Evolutionary conservation across 2,329 filamentous ascomycete species (phyloP).

Genomic region (Penicillium hordei): DNA sequence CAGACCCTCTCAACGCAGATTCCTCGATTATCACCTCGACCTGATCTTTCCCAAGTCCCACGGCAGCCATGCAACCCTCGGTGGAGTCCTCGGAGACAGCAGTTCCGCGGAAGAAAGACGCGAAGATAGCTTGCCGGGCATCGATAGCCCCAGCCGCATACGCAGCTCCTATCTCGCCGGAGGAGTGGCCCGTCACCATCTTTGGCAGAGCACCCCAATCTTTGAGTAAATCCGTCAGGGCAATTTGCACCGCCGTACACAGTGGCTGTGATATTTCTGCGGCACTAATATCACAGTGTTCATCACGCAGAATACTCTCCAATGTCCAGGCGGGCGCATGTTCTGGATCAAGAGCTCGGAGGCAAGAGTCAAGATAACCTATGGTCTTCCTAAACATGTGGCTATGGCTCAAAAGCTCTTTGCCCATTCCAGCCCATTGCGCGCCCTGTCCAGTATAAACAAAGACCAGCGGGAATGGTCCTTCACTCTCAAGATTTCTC

Average conservation of each 20-base stretch:
- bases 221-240: slow-evolving; percentile 2
- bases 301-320: background rate
- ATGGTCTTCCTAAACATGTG: background rate
- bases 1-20: slow-evolving; percentile 3
- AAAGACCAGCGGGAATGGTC: background rate
- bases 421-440: slow-evolving; percentile 19
- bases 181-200: slow-evolving; percentile 8
- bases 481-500: background rate
- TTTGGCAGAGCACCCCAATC: background rate
- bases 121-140: slow-evolving; percentile 4
- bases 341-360: background rate
- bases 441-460: slow-evolving; percentile 33
- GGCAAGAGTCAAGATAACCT: background rate
- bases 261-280: slow-evolving; percentile 6
- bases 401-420: background rate
- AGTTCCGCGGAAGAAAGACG: background rate
- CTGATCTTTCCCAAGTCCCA: slow-evolving; percentile 12
- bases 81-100: background rate
- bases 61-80: slow-evolving; percentile 23
- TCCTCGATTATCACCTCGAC: slow-evolving; percentile 8
- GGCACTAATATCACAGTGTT: background rate
- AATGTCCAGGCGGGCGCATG: background rate
- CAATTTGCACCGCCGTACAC: slow-evolving; percentile 11
- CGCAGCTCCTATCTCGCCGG: slow-evolving; percentile 12
- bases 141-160: slow-evolving; percentile 7